phyloP scores from a whole-genome alignment of 495 filamentous ascomycete genomes.

The Lineolata rhizophorae region DNA sequence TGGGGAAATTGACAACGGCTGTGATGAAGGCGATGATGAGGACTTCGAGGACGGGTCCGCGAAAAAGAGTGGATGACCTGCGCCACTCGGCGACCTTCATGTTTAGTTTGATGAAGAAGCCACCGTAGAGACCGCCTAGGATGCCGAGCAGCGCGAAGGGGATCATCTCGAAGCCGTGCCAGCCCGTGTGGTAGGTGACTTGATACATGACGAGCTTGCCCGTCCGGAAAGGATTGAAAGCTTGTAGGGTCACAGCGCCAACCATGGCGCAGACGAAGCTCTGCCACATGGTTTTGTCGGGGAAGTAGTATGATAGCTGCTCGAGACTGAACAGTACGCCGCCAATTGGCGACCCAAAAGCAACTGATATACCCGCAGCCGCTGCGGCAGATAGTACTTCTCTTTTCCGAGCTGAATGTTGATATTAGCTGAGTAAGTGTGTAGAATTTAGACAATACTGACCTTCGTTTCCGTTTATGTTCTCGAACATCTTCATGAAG shows the following conservation, averaged over 20 bases:
- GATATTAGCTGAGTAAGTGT: slow-evolving; percentile 3
- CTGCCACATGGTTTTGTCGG: slow-evolving; percentile 99
- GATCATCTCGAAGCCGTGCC: slow-evolving; percentile 88
- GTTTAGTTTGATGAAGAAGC: slow-evolving; percentile 84
- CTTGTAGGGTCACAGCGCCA: slow-evolving; percentile 79
- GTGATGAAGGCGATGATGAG: slow-evolving; percentile 50
- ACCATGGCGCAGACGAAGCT: slow-evolving; percentile 98
- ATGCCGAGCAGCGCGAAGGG: slow-evolving; percentile 79
- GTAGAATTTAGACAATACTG: slow-evolving; percentile 4
- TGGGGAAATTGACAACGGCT: slow-evolving; percentile 81
- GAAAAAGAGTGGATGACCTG: slow-evolving; percentile 34
- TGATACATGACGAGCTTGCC: slow-evolving; percentile 95
- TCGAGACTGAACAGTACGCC: slow-evolving; percentile 92
- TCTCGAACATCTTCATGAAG: slow-evolving; percentile 75
- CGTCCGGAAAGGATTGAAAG: slow-evolving; percentile 82
- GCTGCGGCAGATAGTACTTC: slow-evolving; percentile 91
- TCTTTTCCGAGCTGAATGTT: slow-evolving; percentile 55
- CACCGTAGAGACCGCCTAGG: slow-evolving; percentile 78
- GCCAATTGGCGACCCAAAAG: slow-evolving; percentile 91
- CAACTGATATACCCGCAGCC: slow-evolving; percentile 86
- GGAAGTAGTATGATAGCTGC: slow-evolving; percentile 95
- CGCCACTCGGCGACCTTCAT: slow-evolving; percentile 73
- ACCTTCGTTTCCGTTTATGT: slow-evolving; percentile 79
- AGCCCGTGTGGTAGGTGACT: slow-evolving; percentile 76
- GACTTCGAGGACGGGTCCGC: slow-evolving; percentile 57